A percentile compares a stretch with the other conserved stretches of the same genome.
Evolutionary conservation across 2,329 filamentous ascomycete species (phyloP).

Genomic region (Nannizziopsis barbatae): DNA sequence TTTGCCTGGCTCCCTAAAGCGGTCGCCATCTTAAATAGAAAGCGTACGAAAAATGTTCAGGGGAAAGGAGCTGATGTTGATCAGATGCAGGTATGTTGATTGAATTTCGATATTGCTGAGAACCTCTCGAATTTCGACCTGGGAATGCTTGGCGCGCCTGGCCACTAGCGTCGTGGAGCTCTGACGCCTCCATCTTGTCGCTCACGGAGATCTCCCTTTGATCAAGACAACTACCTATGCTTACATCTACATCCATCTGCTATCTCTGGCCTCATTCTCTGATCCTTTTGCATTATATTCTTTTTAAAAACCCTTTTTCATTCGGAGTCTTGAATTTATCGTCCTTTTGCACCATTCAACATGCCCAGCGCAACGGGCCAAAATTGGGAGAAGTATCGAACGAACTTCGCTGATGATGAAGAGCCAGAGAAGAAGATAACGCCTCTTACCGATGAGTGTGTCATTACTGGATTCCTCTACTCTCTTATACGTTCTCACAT

Average conservation of each 20-base stretch:
- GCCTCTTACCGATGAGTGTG: slow-evolving; percentile 89
- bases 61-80: slow-evolving; percentile 17
- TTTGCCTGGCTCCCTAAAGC: slow-evolving; percentile 37
- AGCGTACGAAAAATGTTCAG: slow-evolving; percentile 17
- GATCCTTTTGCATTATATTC: too few species aligned
- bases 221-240: slow-evolving; percentile 6
- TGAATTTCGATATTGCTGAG: slow-evolving; percentile 5
- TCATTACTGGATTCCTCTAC: slow-evolving; percentile 15
- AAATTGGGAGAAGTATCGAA: slow-evolving; percentile 98
- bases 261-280: too few species aligned
- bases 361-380: slow-evolving; percentile 90
- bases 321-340: too few species aligned
- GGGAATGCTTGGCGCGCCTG: slow-evolving; percentile 14
- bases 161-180: slow-evolving; percentile 11
- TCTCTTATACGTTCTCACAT: slow-evolving; percentile 22
- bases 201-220: neutral
- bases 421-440: slow-evolving; percentile 99
- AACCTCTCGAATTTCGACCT: slow-evolving; percentile 9
- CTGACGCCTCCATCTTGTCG: slow-evolving; percentile 4
- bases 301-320: neutral
- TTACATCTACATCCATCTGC: neutral
- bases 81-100: slow-evolving; percentile 4
- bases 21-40: slow-evolving; percentile 40
- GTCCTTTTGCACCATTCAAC: slow-evolving; percentile 29
- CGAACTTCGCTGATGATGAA: slow-evolving; percentile 93